Evolutionary conservation across 148 eudicot genomes (phyloP), one percentile per base, ranked within the genome.

Genomic region (Camellia lanceoleosa): DNA sequence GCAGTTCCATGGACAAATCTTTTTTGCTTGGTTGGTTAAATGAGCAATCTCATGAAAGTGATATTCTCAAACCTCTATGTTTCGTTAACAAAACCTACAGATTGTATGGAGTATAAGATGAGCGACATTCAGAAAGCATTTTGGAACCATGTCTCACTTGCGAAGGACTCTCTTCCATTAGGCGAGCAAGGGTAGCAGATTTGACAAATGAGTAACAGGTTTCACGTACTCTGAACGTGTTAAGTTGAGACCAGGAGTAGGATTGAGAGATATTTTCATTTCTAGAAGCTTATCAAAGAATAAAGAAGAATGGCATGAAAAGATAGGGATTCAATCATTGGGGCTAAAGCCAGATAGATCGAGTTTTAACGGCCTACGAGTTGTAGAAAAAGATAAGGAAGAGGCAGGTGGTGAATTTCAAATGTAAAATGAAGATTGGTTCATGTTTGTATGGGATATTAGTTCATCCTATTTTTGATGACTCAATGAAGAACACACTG

Each of bases 61-160:
- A 13, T 55, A 19, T 69, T 63, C 44, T 59, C 41, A 61, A 10
- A 12, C 20, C 30, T 65, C 42, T 68, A n/a, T 80, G 9, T 42
- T 59, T 58, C 9, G 13, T 67, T 46, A 8, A 19, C 60, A 20
- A 78, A 77, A 65, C 23, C 13, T 78, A 80, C 84, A 96, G 99
- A 84, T 81, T 96, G 80, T 88, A 87, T 79, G 98, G 90, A 89
- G 97, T 88, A 13, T 93, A 96, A 89, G 98, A 96, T 62, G 94
- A 90, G 65, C 84, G 95, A 52, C 99, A 96, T 38, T 98, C 98
- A 65, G 92, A 96, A 78, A 30, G 97, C 97, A 12, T 96, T 87
- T 87, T 82, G 73, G 65, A 91, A 90, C 54, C 64, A 76, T 2
- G 55, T 41, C 11, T 96, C 99, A 9, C 91, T 94, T 71, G 91